These are phyloP conservation scores for Aphanomyces cochlioides DNA, from an alignment of 352 stramenopile genomes.

Conservation along the genomic window DNA sequence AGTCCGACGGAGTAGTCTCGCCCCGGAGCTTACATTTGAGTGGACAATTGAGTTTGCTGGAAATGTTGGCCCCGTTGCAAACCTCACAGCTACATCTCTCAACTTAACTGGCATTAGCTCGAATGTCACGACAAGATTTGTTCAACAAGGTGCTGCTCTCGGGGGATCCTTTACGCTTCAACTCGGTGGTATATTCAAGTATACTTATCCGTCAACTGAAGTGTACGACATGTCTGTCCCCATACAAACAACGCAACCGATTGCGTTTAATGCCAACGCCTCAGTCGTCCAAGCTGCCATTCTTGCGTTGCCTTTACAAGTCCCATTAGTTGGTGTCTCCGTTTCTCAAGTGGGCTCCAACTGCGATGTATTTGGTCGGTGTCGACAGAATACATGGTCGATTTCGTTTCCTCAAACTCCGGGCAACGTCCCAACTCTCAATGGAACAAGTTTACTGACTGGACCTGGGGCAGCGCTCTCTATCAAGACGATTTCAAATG, in stretches of 20 bases:
- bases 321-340: constrained; percentile 30
- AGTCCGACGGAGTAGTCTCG: constrained; percentile 38
- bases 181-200: constrained; percentile 61
- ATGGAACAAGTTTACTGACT: constrained; percentile 42
- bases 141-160: constrained; percentile 52
- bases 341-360: constrained; percentile 42
- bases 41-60: constrained; percentile 61
- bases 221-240: constrained; percentile 46
- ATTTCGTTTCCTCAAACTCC: constrained; percentile 61
- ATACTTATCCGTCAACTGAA: constrained; percentile 40
- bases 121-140: constrained; percentile 36
- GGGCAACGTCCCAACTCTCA: constrained; percentile 57
- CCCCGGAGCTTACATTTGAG: constrained; percentile 53
- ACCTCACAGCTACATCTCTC: constrained; percentile 39
- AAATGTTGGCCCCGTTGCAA: constrained; percentile 56
- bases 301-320: constrained; percentile 42
- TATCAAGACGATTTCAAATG: constrained; percentile 53
- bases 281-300: constrained; percentile 39
- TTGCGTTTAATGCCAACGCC: constrained; percentile 45
- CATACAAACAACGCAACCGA: constrained; percentile 41
- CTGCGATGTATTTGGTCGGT: constrained; percentile 59
- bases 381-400: constrained; percentile 63
- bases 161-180: constrained; percentile 46
- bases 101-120: constrained; percentile 55
- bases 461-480: constrained; percentile 36